A percentile compares a stretch with the other conserved stretches of the same genome.
These are phyloP conservation scores for Entophlyctis helioformis DNA, from an alignment of 192 early-diverging fungal genomes.

Conservation along the genomic window DNA sequence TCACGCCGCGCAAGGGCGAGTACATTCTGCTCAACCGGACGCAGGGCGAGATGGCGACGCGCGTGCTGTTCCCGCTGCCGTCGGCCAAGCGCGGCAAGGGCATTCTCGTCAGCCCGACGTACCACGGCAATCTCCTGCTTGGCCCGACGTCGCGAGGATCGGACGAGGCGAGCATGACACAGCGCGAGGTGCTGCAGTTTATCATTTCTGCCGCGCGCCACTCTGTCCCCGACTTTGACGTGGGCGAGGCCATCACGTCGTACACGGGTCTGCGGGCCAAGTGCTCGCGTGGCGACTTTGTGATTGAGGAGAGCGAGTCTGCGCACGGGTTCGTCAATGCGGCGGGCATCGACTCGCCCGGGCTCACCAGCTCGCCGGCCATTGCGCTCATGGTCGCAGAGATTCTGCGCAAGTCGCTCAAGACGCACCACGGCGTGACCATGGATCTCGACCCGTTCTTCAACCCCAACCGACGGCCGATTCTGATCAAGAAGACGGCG, in stretches of 20 bases:
- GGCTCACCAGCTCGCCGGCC: constrained; percentile 27
- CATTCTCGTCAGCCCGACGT: constrained; percentile 32
- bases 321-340: constrained; percentile 28
- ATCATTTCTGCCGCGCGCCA: constrained; percentile 17
- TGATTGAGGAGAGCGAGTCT: constrained; percentile 18
- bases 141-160: constrained; percentile 30
- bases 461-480: constrained; percentile 17
- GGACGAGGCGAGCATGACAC: constrained; percentile 16
- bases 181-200: constrained; percentile 10
- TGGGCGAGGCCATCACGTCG: constrained; percentile 25
- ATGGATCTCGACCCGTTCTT: constrained; percentile 6
- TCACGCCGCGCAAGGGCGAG: constrained; percentile 28
- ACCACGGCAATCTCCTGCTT: constrained; percentile 30
- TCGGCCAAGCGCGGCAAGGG: constrained; percentile 24
- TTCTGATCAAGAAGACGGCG: constrained; percentile 19
- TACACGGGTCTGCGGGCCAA: constrained; percentile 33
- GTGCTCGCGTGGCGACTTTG: constrained; percentile 28
- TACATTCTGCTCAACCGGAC: constrained; percentile 28
- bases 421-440: background rate
- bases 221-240: constrained; percentile 25
- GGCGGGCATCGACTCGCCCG: constrained; percentile 39
- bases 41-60: constrained; percentile 18
- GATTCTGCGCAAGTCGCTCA: constrained; percentile 6
- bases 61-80: constrained; percentile 33
- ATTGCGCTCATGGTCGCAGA: constrained; percentile 21